These are phyloP conservation scores for Vigna unguiculata DNA, from an alignment of 306 rosid species.

Conservation along the genomic window DNA sequence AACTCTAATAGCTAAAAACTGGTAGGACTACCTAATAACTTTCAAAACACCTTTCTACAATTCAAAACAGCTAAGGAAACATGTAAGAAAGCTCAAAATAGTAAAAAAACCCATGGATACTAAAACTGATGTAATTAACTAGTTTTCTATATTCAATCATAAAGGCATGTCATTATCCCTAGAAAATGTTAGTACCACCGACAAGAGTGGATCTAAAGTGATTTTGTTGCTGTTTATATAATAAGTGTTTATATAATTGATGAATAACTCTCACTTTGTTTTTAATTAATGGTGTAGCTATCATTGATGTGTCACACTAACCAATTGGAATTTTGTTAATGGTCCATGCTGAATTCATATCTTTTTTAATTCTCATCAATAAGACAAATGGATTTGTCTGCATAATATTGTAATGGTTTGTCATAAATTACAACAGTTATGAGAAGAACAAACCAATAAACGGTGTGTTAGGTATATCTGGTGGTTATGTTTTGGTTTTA, in stretches of 20 bases:
- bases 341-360: constrained; percentile 43
- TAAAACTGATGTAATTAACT: no score
- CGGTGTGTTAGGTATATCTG: background rate
- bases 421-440: background rate
- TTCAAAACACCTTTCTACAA: no score
- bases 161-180: no score
- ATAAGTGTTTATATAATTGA: no score
- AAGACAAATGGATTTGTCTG: constrained; percentile 32
- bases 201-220: constrained; percentile 34
- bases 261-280: constrained; percentile 25
- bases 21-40: no score
- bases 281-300: constrained; percentile 24
- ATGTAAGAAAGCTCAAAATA: no score
- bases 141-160: no score
- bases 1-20: no score
- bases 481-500: background rate
- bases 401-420: constrained; percentile 17
- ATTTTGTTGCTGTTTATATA: constrained; percentile 8
- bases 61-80: no score
- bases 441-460: constrained; percentile 2
- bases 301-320: constrained; percentile 41
- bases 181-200: no score
- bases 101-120: no score
- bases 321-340: constrained; percentile 40
- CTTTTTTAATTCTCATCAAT: constrained; percentile 28